Conservation (phyloP, 192 early-diverging fungal genomes). For the Backusella macrospora region DNA sequence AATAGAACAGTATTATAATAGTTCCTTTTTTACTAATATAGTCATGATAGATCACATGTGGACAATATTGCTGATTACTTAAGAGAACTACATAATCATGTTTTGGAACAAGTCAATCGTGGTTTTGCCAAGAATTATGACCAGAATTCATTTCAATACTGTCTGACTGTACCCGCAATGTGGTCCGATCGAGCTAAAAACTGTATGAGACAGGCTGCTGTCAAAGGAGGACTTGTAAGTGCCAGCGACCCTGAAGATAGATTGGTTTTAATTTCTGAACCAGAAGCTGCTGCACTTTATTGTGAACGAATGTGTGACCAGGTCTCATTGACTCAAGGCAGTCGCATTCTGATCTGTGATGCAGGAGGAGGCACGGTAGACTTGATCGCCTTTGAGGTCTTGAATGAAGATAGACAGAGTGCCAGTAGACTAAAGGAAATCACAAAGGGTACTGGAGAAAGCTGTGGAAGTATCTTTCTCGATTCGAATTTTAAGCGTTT, state of each 20-base stretch:
- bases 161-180: conserved; percentile 56
- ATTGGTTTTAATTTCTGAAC: conserved; percentile 41
- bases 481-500: conserved; percentile 45
- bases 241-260: conserved; percentile 47
- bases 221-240: conserved; percentile 45
- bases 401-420: conserved; percentile 14
- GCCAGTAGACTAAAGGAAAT: conserved; percentile 43
- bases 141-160: conserved; percentile 47
- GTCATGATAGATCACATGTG: conserved; percentile 16
- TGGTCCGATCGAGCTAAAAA: conserved; percentile 53
- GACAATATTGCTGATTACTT: conserved; percentile 56
- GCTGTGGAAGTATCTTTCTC: conserved; percentile 50
- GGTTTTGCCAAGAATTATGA: conserved; percentile 36
- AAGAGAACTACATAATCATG: conserved; percentile 46
- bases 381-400: conserved; percentile 53
- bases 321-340: conserved; percentile 38
- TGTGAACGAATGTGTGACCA: conserved; percentile 50
- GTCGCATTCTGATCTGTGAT: conserved; percentile 55
- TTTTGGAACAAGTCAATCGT: conserved; percentile 40
- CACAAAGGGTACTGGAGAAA: conserved; percentile 49
- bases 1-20: not conserved
- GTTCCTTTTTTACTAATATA: not conserved
- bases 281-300: conserved; percentile 55
- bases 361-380: conserved; percentile 58
- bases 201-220: conserved; percentile 50